Conservation (phyloP, 2,329 filamentous ascomycete genomes). For the Verticillium klebahnii region DNA sequence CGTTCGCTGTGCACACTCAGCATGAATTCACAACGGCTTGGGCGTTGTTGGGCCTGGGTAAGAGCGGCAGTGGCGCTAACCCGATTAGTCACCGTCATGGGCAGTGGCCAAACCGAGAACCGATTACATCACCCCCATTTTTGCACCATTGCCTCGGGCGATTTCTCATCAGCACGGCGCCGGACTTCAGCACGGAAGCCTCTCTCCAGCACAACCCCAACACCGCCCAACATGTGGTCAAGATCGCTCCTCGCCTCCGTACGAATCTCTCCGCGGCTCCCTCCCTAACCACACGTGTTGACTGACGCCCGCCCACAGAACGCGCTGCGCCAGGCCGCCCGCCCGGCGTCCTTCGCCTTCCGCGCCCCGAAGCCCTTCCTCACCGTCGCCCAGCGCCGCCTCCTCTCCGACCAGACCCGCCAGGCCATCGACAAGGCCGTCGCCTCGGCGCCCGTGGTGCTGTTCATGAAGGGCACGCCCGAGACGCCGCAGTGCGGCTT, state of each 20-base stretch:
- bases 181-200: not conserved
- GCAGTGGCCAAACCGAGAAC: not conserved
- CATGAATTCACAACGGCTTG: too few relatives aligned
- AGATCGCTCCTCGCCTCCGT: conserved; percentile 4
- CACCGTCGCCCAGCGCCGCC: conserved; percentile 46
- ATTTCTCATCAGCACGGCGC: not conserved
- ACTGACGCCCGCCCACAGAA: conserved; percentile 22
- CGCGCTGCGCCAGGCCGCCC: conserved; percentile 30
- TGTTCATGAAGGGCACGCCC: conserved; percentile 99
- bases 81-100: not conserved
- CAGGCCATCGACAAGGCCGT: conserved; percentile 89
- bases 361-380: conserved; percentile 12
- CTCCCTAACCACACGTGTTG: conserved; percentile 9
- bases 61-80: too few relatives aligned
- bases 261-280: not conserved
- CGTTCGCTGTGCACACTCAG: too few relatives aligned
- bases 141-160: conserved; percentile 3
- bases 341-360: conserved; percentile 24
- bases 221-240: conserved; percentile 2
- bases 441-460: conserved; percentile 79
- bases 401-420: conserved; percentile 75
- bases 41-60: too few relatives aligned
- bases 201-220: not conserved
- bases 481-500: conserved; percentile 96
- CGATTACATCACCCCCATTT: conserved; percentile 10